These are phyloP conservation scores for Carex pumila DNA, from an alignment of 176 grass and related monocot species.

Conservation along the genomic window DNA sequence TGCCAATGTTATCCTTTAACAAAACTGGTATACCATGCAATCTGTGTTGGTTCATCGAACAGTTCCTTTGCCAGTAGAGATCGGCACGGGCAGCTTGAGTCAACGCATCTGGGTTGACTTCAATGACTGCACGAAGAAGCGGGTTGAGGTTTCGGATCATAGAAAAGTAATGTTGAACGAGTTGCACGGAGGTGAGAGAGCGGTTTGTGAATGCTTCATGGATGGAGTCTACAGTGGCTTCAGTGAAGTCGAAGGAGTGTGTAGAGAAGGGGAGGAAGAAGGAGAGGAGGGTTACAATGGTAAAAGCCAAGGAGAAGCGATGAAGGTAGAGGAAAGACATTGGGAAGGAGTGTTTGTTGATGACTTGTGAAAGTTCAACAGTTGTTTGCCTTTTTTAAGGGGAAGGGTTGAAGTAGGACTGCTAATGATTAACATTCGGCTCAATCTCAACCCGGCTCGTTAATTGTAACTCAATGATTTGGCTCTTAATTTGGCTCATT, in stretches of 20 bases:
- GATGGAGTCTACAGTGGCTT: constrained; percentile 50
- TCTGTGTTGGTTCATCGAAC: neutral
- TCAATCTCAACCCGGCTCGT: too few species aligned
- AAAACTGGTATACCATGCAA: constrained; percentile 63
- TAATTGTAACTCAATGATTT: too few species aligned
- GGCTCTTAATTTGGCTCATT: too few species aligned
- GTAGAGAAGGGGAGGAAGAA: neutral
- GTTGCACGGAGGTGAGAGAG: constrained; percentile 36
- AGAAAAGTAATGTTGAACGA: constrained; percentile 40
- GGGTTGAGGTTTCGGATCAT: constrained; percentile 38
- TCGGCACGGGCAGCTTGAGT: constrained; percentile 34
- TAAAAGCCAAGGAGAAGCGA: neutral
- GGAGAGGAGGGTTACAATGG: neutral
- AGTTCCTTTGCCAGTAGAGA: neutral
- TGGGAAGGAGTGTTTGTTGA: neutral
- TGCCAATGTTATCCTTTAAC: constrained; percentile 62
- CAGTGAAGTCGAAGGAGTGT: constrained; percentile 35
- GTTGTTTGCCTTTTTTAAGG: too few species aligned
- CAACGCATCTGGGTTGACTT: constrained; percentile 63
- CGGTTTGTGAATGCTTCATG: constrained; percentile 39
- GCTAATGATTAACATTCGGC: too few species aligned
- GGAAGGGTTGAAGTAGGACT: too few species aligned
- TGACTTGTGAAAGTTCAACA: neutral
- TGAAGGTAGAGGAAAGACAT: neutral
- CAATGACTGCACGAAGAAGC: constrained; percentile 45